A percentile compares a stretch with the other conserved stretches of the same genome.
Conservation (phyloP, 2,329 filamentous ascomycete species). For the Claviceps africana region DNA sequence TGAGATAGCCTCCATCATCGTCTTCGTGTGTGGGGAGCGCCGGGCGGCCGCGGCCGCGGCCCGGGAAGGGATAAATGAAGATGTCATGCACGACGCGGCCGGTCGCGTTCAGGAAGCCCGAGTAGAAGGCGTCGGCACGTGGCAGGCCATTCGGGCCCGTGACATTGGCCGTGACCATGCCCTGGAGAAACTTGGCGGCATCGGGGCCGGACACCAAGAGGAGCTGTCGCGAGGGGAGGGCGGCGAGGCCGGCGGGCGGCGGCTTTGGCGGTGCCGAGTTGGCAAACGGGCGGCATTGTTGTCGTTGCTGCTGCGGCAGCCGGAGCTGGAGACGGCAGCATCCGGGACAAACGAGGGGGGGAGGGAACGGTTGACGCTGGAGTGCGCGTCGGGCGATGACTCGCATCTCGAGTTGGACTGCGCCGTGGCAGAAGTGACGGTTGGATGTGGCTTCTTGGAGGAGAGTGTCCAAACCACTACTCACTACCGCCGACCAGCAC, state of each 20-base stretch:
- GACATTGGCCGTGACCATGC: conserved; percentile 56
- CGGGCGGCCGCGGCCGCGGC: conserved; percentile 11
- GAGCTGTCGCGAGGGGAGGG: conserved; percentile 60
- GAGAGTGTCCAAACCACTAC: neutral
- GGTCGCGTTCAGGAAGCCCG: conserved; percentile 72
- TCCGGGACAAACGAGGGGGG: conserved; percentile 5
- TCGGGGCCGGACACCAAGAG: conserved; percentile 70
- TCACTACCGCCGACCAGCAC: too few species aligned
- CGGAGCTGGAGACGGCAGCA: conserved; percentile 10
- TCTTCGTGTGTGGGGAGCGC: conserved; percentile 13
- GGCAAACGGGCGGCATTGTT: conserved; percentile 19
- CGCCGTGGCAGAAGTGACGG: neutral
- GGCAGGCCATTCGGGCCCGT: conserved; percentile 24
- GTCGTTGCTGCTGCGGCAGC: neutral
- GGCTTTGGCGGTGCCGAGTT: conserved; percentile 24
- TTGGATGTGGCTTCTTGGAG: neutral
- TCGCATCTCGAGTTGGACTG: neutral
- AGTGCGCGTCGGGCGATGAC: neutral
- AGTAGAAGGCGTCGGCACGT: conserved; percentile 49
- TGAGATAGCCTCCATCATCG: conserved; percentile 34
- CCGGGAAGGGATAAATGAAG: conserved; percentile 68
- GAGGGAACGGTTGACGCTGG: conserved; percentile 18
- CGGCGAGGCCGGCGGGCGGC: conserved; percentile 32
- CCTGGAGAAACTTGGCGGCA: conserved; percentile 73
- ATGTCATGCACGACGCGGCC: conserved; percentile 80